phyloP scores from a whole-genome alignment of 768 basidiomycete genomes.

The Trametes sanguinea region DNA sequence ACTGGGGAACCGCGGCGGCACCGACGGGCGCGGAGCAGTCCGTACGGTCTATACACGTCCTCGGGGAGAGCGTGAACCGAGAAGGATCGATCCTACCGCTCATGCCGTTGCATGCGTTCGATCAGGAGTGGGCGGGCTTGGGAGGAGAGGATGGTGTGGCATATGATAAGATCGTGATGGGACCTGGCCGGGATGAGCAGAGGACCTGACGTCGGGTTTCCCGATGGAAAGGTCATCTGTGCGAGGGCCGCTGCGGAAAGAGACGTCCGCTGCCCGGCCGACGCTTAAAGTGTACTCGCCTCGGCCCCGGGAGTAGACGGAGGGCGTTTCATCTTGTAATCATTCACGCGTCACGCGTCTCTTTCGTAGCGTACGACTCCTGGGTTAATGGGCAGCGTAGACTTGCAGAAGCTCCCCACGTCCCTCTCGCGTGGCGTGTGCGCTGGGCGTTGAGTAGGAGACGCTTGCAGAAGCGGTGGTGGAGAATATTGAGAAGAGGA shows the following conservation, averaged over 20 bases:
- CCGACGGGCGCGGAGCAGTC: neutral
- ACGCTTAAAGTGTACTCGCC: slow-evolving; percentile 12
- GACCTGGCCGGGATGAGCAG: slow-evolving; percentile 4
- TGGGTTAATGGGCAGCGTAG: neutral
- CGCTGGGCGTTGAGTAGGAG: neutral
- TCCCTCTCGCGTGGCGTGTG: neutral
- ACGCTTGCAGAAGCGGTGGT: neutral
- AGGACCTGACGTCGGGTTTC: slow-evolving; percentile 6
- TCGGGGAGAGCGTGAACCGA: neutral
- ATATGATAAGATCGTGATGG: slow-evolving; percentile 16
- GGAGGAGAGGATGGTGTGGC: neutral
- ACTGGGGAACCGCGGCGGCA: neutral
- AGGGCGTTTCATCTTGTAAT: slow-evolving; percentile 4
- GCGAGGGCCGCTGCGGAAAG: slow-evolving; percentile 5
- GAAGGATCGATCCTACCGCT: neutral
- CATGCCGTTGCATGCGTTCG: neutral
- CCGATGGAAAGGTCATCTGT: slow-evolving; percentile 7
- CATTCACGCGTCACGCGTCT: neutral
- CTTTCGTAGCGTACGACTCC: neutral
- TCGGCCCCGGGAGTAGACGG: slow-evolving; percentile 6
- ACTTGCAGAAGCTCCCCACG: neutral
- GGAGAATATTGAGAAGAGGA: neutral
- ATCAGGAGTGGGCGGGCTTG: slow-evolving; percentile 3
- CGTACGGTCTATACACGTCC: neutral
- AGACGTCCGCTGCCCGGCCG: slow-evolving; percentile 1